These are phyloP conservation scores for Skeletonema potamos DNA, from an alignment of 108 stramenopile genomes.

Conservation along the genomic window DNA sequence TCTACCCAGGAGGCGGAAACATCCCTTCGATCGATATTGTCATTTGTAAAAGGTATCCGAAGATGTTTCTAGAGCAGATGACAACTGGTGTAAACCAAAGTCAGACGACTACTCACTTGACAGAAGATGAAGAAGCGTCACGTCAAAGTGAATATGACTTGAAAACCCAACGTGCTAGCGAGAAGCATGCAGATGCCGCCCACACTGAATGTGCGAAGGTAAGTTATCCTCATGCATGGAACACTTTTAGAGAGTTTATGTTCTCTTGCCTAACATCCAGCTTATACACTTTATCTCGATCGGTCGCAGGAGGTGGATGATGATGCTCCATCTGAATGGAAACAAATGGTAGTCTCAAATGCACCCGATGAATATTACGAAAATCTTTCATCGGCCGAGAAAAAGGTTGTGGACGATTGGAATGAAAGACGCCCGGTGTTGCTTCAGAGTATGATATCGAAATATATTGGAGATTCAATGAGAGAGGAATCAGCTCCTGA, in stretches of 20 bases:
- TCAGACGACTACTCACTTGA: slow-evolving; percentile 37
- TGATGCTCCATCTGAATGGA: slow-evolving; percentile 67
- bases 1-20: slow-evolving; percentile 63
- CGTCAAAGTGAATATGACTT: slow-evolving; percentile 48
- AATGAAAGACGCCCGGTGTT: slow-evolving; percentile 50
- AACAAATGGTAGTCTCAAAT: slow-evolving; percentile 38
- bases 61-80: slow-evolving; percentile 59
- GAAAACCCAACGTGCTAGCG: slow-evolving; percentile 42
- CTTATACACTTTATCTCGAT: background rate
- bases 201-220: slow-evolving; percentile 56
- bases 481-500: slow-evolving; percentile 45
- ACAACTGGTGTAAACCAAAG: slow-evolving; percentile 11
- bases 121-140: slow-evolving; percentile 65
- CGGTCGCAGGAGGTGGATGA: slow-evolving; percentile 70
- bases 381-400: slow-evolving; percentile 37
- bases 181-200: slow-evolving; percentile 54
- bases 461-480: slow-evolving; percentile 62
- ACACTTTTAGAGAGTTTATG: slow-evolving; percentile 2
- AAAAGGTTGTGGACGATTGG: slow-evolving; percentile 59
- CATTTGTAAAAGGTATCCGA: slow-evolving; percentile 68
- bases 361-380: slow-evolving; percentile 59
- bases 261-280: background rate
- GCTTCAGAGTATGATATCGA: slow-evolving; percentile 46
- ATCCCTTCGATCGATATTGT: slow-evolving; percentile 66
- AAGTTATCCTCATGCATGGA: slow-evolving; percentile 9